These are phyloP conservation scores for Pilatotrama ljubarskyi DNA, from an alignment of 768 basidiomycete species.

Conservation along the genomic window DNA sequence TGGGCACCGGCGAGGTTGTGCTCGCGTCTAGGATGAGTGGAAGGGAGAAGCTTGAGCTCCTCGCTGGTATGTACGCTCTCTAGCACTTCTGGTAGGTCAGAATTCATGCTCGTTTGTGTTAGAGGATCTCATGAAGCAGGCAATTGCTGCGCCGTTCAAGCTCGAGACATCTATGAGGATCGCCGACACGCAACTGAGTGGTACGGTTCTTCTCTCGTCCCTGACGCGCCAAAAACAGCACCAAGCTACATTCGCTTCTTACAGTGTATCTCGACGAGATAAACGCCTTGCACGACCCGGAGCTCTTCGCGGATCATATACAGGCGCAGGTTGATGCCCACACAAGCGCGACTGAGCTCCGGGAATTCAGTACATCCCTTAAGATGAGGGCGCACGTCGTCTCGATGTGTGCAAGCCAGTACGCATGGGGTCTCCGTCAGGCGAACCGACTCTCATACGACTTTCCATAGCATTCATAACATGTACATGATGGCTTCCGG, in stretches of 20 bases:
- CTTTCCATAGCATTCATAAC: constrained; percentile 67
- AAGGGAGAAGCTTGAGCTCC: constrained; percentile 76
- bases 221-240: not conserved
- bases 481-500: constrained; percentile 79
- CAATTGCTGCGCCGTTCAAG: constrained; percentile 63
- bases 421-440: not conserved
- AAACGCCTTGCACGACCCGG: constrained; percentile 61
- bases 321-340: constrained; percentile 57
- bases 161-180: constrained; percentile 64
- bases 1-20: constrained; percentile 68
- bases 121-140: constrained; percentile 71
- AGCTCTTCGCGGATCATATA: constrained; percentile 60
- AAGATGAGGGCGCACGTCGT: constrained; percentile 15
- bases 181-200: constrained; percentile 71
- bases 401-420: constrained; percentile 25
- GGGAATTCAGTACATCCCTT: constrained; percentile 6
- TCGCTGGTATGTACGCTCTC: constrained; percentile 55
- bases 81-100: not conserved
- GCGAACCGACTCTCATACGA: not conserved
- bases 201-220: constrained; percentile 40
- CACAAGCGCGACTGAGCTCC: constrained; percentile 29
- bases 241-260: constrained; percentile 2
- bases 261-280: constrained; percentile 72
- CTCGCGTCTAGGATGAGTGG: constrained; percentile 63
- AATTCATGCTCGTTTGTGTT: not conserved